Evolutionary conservation across 2,329 filamentous ascomycete species (phyloP).

Genomic region (Colletotrichum sp.): DNA sequence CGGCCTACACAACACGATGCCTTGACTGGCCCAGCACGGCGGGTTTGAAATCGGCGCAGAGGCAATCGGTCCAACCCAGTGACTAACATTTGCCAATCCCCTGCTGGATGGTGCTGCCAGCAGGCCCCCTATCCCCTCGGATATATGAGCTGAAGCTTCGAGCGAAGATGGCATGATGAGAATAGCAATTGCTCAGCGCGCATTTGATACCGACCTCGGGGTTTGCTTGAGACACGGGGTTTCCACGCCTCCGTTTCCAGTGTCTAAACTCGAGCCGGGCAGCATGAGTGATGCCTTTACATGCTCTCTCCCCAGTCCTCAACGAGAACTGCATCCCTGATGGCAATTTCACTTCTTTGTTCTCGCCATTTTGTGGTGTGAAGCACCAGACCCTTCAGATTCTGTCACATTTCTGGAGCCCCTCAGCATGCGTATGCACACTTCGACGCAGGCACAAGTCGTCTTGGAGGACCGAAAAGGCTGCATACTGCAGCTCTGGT

Average conservation of each 20-base stretch:
- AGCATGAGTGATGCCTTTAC: neutral
- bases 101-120: neutral
- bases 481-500: neutral
- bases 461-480: neutral
- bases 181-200: neutral
- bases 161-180: neutral
- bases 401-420: neutral
- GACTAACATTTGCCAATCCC: neutral
- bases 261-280: neutral
- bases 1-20: neutral
- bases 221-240: neutral
- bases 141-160: neutral
- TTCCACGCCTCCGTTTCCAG: neutral
- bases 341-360: neutral
- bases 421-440: neutral
- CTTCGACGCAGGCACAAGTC: slow-evolving; percentile 14
- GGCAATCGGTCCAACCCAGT: neutral
- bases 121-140: neutral
- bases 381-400: neutral
- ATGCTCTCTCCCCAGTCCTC: neutral
- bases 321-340: neutral
- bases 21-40: neutral
- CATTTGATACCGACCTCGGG: neutral
- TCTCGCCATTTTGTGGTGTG: neutral
- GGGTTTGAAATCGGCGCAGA: neutral